phyloP scores from a whole-genome alignment of 1,139 yeast species.

The Protomyces gravidus region DNA sequence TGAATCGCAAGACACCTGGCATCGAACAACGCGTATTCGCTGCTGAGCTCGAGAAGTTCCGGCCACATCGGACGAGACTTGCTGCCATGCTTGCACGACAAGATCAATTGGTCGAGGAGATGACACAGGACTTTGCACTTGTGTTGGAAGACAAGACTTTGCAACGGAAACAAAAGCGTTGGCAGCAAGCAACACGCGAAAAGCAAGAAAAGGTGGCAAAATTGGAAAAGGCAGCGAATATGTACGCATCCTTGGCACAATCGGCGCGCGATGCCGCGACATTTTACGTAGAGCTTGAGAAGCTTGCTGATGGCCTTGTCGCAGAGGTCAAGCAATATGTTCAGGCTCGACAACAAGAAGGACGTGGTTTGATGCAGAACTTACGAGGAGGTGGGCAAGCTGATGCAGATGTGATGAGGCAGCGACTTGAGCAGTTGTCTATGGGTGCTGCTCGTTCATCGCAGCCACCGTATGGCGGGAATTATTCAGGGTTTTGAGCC shows the following conservation, averaged over 20 bases:
- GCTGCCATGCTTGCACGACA: slow-evolving; percentile 67
- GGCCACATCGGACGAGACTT: slow-evolving; percentile 61
- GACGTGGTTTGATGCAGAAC: slow-evolving; percentile 1
- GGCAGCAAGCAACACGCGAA: slow-evolving; percentile 44
- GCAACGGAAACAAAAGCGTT: slow-evolving; percentile 41
- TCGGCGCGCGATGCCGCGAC: slow-evolving; percentile 60
- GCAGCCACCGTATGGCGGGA: slow-evolving; percentile 1
- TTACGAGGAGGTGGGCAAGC: neutral
- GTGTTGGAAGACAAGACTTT: slow-evolving; percentile 49
- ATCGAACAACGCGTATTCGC: slow-evolving; percentile 61
- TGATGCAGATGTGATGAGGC: slow-evolving; percentile 1
- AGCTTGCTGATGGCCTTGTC: neutral
- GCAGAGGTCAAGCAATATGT: slow-evolving; percentile 3
- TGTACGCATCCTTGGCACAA: slow-evolving; percentile 55
- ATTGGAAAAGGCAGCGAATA: slow-evolving; percentile 49
- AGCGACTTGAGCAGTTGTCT: slow-evolving; percentile 11
- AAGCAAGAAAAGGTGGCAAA: slow-evolving; percentile 46
- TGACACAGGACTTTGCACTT: slow-evolving; percentile 57
- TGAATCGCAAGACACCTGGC: slow-evolving; percentile 58
- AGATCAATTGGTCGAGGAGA: slow-evolving; percentile 51
- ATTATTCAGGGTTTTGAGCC: neutral
- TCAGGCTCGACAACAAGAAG: slow-evolving; percentile 17
- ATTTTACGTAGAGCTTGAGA: slow-evolving; percentile 57
- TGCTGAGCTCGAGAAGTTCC: slow-evolving; percentile 72
- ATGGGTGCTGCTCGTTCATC: slow-evolving; percentile 4